Evolutionary conservation across 139 green algal species (phyloP).

Genomic region (Protoeuglena noctilucae): DNA sequence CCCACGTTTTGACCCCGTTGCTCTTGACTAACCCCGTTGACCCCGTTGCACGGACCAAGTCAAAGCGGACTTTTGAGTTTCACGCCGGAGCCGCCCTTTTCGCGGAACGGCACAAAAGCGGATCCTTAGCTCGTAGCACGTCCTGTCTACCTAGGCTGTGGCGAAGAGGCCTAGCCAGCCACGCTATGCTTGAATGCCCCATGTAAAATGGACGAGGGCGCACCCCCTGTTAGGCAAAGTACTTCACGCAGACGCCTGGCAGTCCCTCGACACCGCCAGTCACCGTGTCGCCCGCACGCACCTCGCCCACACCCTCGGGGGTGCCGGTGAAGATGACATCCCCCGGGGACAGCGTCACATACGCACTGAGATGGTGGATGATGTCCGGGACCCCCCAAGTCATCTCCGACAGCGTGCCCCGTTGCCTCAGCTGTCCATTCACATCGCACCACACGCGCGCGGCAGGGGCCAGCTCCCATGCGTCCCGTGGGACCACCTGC

Average conservation of each 20-base stretch:
- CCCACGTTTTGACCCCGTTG: too few relatives aligned
- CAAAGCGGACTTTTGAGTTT: too few relatives aligned
- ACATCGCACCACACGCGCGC: neutral
- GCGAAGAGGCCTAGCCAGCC: too few relatives aligned
- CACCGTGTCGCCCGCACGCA: neutral
- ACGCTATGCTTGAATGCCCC: too few relatives aligned
- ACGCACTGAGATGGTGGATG: neutral
- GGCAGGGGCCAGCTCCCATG: neutral
- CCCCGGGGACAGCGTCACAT: neutral
- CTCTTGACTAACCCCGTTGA: too few relatives aligned
- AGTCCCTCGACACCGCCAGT: slow-evolving; percentile 1
- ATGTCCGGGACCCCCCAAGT: slow-evolving; percentile 4
- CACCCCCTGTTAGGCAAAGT: too few relatives aligned
- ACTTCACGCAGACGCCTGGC: neutral
- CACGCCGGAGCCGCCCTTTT: too few relatives aligned
- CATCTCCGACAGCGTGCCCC: neutral
- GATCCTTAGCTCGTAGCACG: too few relatives aligned
- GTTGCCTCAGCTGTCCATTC: slow-evolving; percentile 1
- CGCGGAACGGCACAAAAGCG: too few relatives aligned
- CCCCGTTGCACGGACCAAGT: too few relatives aligned
- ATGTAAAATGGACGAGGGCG: too few relatives aligned
- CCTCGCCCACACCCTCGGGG: slow-evolving; percentile 1
- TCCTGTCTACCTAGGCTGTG: too few relatives aligned
- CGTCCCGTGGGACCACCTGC: neutral
- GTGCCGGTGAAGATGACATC: slow-evolving; percentile 4